phyloP scores from a whole-genome alignment of 1,284 basidiomycete genomes.

The Ganoderma leucocontextum region DNA sequence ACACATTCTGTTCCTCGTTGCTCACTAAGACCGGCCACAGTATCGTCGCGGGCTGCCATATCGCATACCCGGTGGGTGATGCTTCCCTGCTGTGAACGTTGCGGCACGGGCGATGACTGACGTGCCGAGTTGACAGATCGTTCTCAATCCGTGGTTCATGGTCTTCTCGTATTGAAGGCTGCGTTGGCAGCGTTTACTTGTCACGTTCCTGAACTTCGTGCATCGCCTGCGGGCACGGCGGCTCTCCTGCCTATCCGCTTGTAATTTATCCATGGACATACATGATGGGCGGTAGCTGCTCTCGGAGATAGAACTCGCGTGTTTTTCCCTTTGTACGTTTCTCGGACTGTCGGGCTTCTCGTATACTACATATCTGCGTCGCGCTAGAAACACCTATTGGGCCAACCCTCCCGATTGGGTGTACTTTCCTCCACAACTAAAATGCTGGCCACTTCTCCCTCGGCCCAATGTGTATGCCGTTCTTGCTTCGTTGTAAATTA shows the following conservation, averaged over 20 bases:
- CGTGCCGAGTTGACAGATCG: slow-evolving; percentile 53
- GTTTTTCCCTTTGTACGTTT: neutral
- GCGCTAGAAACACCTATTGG: neutral
- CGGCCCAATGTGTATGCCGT: neutral
- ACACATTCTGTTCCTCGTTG: slow-evolving; percentile 5
- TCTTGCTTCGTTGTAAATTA: neutral
- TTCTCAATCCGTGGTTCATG: slow-evolving; percentile 81
- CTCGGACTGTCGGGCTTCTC: neutral
- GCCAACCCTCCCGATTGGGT: neutral
- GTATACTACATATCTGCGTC: neutral
- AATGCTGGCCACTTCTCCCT: too few species aligned
- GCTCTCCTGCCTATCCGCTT: neutral
- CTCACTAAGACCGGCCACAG: slow-evolving; percentile 39
- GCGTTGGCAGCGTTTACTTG: neutral
- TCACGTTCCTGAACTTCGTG: neutral
- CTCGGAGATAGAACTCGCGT: neutral
- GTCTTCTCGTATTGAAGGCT: slow-evolving; percentile 65
- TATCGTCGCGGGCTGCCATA: slow-evolving; percentile 67
- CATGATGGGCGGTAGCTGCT: neutral
- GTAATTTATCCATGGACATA: slow-evolving; percentile 1
- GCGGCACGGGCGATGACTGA: slow-evolving; percentile 18
- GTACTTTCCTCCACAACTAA: neutral
- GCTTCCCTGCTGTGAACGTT: slow-evolving; percentile 10
- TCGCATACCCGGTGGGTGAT: slow-evolving; percentile 69
- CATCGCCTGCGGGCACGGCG: neutral